Base-by-base conservation (phyloP, 2,329 filamentous ascomycete genomes). In the Penicillium sp. region DNA sequence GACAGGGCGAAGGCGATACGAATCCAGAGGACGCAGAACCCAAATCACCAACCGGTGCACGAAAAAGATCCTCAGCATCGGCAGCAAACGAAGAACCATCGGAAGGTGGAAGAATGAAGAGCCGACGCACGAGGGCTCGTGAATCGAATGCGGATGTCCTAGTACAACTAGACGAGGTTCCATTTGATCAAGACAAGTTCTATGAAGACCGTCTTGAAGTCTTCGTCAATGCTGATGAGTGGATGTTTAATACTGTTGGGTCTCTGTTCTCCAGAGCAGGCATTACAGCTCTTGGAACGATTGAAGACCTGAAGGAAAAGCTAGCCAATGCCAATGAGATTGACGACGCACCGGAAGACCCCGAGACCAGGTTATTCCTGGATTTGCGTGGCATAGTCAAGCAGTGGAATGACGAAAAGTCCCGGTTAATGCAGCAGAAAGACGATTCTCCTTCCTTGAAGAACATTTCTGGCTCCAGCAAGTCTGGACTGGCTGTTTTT, bases 51-150 rank as follows among this genome's bases (percentile, higher is more conserved):
- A 72, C 67, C 48, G 66, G 73, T 4, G 75, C 75, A 23, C 79
- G 85, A 21, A 88, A 88, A 69, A 78, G 86, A 55, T 87, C 85
- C 3, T 84, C 83, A 14, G 83, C 86, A 51, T 83, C 82, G 21
- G 82, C 84, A 49, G 83, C 82, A 10, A 77, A 86, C 27, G 80
- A 85, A 2, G 86, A 88, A 51, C 78, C 77, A 13, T 75, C 75
- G 13, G 85, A 88, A 59, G 82, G 82, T 50, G 80, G 81, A 21
- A 79, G 85, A 48, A 75, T 77, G 13, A 85, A 85, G 65, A 87
- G 85, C 68, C 85, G 85, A 65, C 80, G 86, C 35, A 81, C 85
- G 19, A 81, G 85, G 52, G 83, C 84, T 29, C 80, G 86, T 59
- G 85, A 87, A 61, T 83, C 83, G 9, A 76, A 81, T 50, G 77